Percentiles rank a stretch among this genome's conserved stretches.
phyloP scores from a whole-genome alignment of 2,329 filamentous ascomycete species.

The Epichloe sibirici region DNA sequence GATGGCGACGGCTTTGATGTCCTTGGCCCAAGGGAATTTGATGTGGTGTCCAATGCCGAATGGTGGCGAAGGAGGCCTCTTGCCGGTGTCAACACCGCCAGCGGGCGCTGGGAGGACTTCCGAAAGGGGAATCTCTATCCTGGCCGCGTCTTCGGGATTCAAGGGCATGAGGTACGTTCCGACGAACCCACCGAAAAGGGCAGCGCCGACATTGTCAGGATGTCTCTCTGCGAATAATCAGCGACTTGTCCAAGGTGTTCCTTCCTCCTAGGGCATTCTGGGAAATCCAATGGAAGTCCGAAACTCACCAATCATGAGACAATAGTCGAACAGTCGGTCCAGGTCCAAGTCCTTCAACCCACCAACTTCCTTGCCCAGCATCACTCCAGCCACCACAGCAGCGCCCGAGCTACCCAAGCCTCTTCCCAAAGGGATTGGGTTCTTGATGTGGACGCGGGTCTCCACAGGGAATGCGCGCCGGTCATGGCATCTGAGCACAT shows the following conservation, averaged over 20 bases:
- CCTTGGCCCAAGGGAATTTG: conserved; percentile 84
- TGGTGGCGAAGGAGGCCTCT: conserved; percentile 78
- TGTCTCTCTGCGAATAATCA: conserved; percentile 51
- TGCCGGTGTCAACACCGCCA: conserved; percentile 81
- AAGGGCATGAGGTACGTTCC: conserved; percentile 93
- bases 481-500: conserved; percentile 86
- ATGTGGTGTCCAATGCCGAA: conserved; percentile 90
- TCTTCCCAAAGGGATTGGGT: conserved; percentile 85
- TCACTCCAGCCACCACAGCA: conserved; percentile 90
- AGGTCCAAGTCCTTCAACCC: conserved; percentile 60
- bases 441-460: conserved; percentile 89
- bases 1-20: conserved; percentile 94
- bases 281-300: neutral
- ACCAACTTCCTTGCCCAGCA: conserved; percentile 81
- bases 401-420: conserved; percentile 93
- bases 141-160: conserved; percentile 74
- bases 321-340: conserved; percentile 85
- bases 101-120: conserved; percentile 87
- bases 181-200: conserved; percentile 91
- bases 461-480: conserved; percentile 71
- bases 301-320: conserved; percentile 76
- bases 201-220: conserved; percentile 89
- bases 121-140: conserved; percentile 85
- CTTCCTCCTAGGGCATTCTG: no score
- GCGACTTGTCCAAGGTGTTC: neutral